phyloP scores from a whole-genome alignment of 345 rosid species.

The Eucalyptus tenuipes region DNA sequence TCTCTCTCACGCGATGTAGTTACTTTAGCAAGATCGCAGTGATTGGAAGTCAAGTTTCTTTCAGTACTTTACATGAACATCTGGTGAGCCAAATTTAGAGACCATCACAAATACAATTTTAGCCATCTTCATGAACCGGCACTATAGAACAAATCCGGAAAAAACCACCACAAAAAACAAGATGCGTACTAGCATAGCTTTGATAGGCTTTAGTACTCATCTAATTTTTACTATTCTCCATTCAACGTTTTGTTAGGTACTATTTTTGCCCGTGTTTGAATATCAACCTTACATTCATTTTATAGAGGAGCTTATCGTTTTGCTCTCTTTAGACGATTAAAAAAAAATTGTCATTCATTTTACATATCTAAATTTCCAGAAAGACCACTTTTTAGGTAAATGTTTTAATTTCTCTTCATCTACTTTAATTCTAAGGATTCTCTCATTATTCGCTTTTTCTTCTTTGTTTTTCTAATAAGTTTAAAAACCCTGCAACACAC shows the following conservation, averaged over 20 bases:
- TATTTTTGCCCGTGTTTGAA: neutral
- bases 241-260: neutral
- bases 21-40: neutral
- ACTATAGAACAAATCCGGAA: neutral
- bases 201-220: neutral
- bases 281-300: neutral
- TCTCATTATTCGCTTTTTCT: neutral
- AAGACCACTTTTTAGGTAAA: neutral
- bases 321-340: neutral
- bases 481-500: neutral
- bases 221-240: neutral
- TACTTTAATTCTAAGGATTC: neutral
- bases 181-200: neutral
- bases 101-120: neutral
- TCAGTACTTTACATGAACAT: neutral
- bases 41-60: neutral
- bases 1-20: neutral
- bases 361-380: neutral
- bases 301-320: neutral
- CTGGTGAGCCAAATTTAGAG: neutral
- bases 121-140: neutral
- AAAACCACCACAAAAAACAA: neutral
- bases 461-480: neutral
- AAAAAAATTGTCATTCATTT: neutral
- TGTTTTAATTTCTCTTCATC: neutral